Percentiles rank a stretch among this genome's conserved stretches.
phyloP scores from a whole-genome alignment of 176 grass and related monocot species.

The Zoysia japonica region DNA sequence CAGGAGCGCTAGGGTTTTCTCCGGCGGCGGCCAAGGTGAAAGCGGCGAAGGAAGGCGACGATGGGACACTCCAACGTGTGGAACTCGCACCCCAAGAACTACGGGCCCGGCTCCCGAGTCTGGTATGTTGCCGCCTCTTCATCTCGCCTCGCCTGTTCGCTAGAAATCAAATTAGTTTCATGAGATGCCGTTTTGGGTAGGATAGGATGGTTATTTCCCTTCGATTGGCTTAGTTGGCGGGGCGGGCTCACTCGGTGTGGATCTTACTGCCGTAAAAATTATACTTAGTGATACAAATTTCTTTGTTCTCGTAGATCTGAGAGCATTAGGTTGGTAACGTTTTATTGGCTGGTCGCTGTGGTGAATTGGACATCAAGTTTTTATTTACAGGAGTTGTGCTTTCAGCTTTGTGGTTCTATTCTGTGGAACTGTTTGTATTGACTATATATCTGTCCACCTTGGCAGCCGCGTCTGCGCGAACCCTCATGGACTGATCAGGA shows the following conservation, averaged over 20 bases:
- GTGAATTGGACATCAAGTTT: too few relatives aligned
- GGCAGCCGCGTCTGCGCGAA: conserved; percentile 78
- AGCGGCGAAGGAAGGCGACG: conserved; percentile 5
- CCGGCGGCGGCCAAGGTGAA: conserved; percentile 2
- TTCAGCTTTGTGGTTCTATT: too few relatives aligned
- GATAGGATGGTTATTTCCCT: too few relatives aligned
- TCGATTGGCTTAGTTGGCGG: too few relatives aligned
- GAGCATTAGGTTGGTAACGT: too few relatives aligned
- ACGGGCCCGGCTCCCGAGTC: conserved; percentile 71
- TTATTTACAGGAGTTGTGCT: too few relatives aligned
- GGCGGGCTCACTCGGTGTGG: background rate
- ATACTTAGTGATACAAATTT: background rate
- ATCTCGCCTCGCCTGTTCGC: background rate
- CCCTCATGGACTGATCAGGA: conserved; percentile 87
- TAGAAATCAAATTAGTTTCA: background rate
- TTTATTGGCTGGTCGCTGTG: too few relatives aligned
- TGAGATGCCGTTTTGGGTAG: too few relatives aligned
- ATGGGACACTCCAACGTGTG: conserved; percentile 79
- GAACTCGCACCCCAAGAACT: conserved; percentile 83
- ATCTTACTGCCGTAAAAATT: background rate
- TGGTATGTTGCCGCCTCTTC: conserved; percentile 30
- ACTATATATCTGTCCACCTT: background rate
- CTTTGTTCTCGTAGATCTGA: too few relatives aligned
- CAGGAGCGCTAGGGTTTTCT: conserved; percentile 23
- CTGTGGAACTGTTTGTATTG: too few relatives aligned